Evolutionary conservation across 148 eudicot species (phyloP), one percentile per base, ranked within the genome.

Genomic region (Camellia lanceoleosa): DNA sequence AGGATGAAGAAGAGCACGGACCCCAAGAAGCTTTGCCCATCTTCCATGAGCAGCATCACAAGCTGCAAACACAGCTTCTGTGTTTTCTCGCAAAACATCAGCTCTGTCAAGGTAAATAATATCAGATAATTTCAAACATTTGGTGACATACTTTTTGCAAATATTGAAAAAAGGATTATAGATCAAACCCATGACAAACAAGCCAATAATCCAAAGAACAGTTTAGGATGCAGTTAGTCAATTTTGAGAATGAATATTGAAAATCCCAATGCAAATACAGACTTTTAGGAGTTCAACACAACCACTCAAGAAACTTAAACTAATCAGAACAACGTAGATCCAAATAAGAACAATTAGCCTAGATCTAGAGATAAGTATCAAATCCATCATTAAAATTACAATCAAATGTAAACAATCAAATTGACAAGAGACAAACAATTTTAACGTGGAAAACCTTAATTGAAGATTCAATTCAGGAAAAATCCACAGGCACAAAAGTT

Each of bases 41-140:
- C 98, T 94, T 84, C 94, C 98, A 90, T 97, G 98, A 79, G 98
- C 97, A 79, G 94, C 91, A 83, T 97, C 99, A 86, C 99, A 97
- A 74, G 94, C 98, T 59, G 99, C 98, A 91, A 94, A 94, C 67
- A 97, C 95, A 79, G 97, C 98, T 83, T 97, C 99, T 63, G 98
- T 88, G 82, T 97, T 97, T 89, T 97, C 99, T 86, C 98, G 89
- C 88, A 97, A 86, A 73, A 97, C 93, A 82, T 97, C 99, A 90
- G 99, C 93, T 82, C 99, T 97, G 97, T 82, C 79, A 78, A 83
- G 54, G 74, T 47, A 62, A 63, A 75, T 56, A 59, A 43, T 63
- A 44, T 60, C 14, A 80, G 51, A 55, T 4, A 30, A 7, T 78
- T 7, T 10, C 9, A 73, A 64, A 56, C 56, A 66, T 23, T 23